Conservation (phyloP, 192 early-diverging fungal species). For the Dissophora globulifera region DNA sequence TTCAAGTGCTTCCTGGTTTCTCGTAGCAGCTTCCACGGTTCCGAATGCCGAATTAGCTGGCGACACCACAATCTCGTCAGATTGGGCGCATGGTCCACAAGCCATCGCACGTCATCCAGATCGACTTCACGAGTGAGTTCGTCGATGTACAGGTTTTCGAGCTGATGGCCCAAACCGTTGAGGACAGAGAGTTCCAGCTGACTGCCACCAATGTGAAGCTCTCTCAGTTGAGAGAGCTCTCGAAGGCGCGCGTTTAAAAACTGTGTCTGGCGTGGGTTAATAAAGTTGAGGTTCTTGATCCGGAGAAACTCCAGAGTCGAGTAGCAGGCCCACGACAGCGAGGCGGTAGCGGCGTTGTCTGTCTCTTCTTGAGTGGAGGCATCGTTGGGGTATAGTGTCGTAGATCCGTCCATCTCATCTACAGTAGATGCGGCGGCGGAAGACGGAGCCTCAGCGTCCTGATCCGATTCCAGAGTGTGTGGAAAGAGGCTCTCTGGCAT, state of each 20-base stretch:
- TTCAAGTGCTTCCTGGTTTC: constrained; percentile 24
- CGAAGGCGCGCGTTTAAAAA: constrained; percentile 39
- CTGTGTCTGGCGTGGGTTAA: constrained; percentile 20
- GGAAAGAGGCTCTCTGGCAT: constrained; percentile 45
- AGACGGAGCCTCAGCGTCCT: constrained; percentile 9
- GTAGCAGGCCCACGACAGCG: constrained; percentile 29
- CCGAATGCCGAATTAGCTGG: constrained; percentile 47
- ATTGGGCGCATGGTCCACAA: constrained; percentile 46
- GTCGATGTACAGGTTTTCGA: constrained; percentile 38
- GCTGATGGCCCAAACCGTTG: constrained; percentile 39
- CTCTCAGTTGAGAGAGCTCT: constrained; percentile 33
- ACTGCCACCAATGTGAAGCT: constrained; percentile 43
- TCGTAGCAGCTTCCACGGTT: constrained; percentile 40
- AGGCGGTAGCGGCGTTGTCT: background rate
- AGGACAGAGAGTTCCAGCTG: constrained; percentile 37
- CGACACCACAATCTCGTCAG: constrained; percentile 46
- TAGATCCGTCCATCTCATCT: background rate
- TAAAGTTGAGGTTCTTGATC: constrained; percentile 34
- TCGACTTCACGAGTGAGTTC: constrained; percentile 37
- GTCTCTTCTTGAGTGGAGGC: too few relatives aligned
- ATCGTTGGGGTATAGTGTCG: constrained; percentile 34
- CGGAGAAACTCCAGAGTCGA: constrained; percentile 21
- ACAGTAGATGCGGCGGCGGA: background rate
- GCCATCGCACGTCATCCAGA: constrained; percentile 40
- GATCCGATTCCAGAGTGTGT: constrained; percentile 27